A percentile compares a stretch with the other conserved stretches of the same genome.
Evolutionary conservation across 805 yeast species (phyloP).

Genomic region (Monosporozyma solicola): DNA sequence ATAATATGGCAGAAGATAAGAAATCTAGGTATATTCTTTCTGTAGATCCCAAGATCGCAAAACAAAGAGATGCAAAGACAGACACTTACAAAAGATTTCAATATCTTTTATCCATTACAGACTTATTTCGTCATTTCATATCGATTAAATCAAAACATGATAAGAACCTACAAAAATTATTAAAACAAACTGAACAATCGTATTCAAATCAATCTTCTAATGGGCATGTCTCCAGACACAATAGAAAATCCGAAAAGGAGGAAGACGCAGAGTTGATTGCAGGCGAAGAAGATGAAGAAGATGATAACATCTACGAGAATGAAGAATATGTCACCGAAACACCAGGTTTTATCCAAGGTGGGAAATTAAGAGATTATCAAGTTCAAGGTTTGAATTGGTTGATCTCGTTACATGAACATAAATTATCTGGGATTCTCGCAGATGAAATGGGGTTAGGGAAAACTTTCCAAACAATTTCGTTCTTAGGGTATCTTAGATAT

Average conservation of each 20-base stretch:
- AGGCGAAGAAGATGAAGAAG: conserved; percentile 60
- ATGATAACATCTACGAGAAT: conserved; percentile 27
- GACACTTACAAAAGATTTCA: conserved; percentile 73
- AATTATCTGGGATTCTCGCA: conserved; percentile 86
- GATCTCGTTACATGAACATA: conserved; percentile 77
- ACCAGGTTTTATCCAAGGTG: conserved; percentile 64
- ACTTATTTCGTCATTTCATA: conserved; percentile 79
- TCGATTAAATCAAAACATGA: conserved; percentile 75
- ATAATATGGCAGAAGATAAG: conserved; percentile 29
- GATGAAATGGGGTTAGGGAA: conserved; percentile 99
- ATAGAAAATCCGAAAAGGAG: conserved; percentile 87
- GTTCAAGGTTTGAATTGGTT: conserved; percentile 94
- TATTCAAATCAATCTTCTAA: conserved; percentile 26
- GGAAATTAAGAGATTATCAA: conserved; percentile 82
- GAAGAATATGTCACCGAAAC: conserved; percentile 72
- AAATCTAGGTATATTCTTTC: conserved; percentile 41
- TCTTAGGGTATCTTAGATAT: conserved; percentile 79
- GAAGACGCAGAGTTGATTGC: conserved; percentile 88
- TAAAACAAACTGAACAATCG: conserved; percentile 44
- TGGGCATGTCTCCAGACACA: conserved; percentile 36
- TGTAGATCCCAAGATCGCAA: conserved; percentile 50
- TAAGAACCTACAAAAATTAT: conserved; percentile 52
- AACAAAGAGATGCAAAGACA: conserved; percentile 40
- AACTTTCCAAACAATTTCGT: conserved; percentile 89
- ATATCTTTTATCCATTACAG: conserved; percentile 74